These are phyloP conservation scores for Neoascochyta sp. DNA, from an alignment of 2,329 filamentous ascomycete species.

Conservation along the genomic window DNA sequence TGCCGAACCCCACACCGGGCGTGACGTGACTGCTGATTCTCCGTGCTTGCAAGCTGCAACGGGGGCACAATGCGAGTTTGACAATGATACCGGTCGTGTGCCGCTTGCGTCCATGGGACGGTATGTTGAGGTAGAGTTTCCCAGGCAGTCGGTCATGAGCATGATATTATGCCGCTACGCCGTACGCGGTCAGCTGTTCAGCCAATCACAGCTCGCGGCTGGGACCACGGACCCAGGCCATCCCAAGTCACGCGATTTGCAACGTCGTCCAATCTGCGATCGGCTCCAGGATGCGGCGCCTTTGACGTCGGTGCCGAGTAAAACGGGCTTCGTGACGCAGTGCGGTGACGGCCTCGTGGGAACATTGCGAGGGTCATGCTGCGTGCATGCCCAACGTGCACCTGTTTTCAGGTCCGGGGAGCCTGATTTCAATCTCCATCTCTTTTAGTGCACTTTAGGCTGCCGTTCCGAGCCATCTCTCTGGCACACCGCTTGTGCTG, in stretches of 20 bases:
- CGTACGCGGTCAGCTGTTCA: constrained; percentile 4
- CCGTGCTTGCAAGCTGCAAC: too few species aligned
- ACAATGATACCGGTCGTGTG: not conserved
- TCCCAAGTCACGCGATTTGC: constrained; percentile 15
- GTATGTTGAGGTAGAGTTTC: constrained; percentile 1
- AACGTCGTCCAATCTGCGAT: constrained; percentile 15
- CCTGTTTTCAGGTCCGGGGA: constrained; percentile 4
- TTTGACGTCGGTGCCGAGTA: too few species aligned
- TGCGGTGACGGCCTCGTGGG: constrained; percentile 5
- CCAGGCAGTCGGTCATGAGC: constrained; percentile 2
- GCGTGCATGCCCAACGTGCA: constrained; percentile 13
- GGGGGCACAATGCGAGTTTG: too few species aligned
- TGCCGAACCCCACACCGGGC: too few species aligned
- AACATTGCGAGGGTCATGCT: constrained; percentile 10
- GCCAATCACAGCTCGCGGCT: constrained; percentile 2
- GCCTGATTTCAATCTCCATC: constrained; percentile 8
- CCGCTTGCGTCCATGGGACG: constrained; percentile 3
- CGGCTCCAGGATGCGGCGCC: constrained; percentile 8
- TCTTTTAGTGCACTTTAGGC: constrained; percentile 14
- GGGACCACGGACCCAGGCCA: too few species aligned
- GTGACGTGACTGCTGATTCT: too few species aligned
- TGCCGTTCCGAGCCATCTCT: constrained; percentile 34
- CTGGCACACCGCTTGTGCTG: constrained; percentile 29
- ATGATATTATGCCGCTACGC: not conserved
- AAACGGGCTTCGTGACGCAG: constrained; percentile 5